Percentiles rank a stretch among this genome's conserved stretches.
Evolutionary conservation across 148 eudicot species (phyloP).

Genomic region (Nyssa sinensis): DNA sequence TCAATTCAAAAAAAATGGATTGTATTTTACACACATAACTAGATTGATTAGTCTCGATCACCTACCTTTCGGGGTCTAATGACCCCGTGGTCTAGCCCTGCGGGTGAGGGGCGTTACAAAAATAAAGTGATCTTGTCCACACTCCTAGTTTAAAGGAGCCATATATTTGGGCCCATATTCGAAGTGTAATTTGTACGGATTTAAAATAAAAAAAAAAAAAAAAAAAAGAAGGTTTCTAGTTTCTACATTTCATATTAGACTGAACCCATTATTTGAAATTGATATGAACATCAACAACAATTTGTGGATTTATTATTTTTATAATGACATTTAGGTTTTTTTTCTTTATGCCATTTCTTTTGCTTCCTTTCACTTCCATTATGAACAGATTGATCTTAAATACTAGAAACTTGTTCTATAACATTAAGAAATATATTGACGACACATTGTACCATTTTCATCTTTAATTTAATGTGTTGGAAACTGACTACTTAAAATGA

Average conservation of each 20-base stretch:
- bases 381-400: background rate
- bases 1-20: no score
- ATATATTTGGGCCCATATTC: no score
- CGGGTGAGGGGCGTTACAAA: no score
- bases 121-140: background rate
- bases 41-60: no score
- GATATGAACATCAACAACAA: background rate
- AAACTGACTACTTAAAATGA: background rate
- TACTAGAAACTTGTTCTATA: background rate
- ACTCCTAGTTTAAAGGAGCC: no score
- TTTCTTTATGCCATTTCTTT: background rate
- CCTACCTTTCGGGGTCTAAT: no score
- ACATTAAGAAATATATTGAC: background rate
- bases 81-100: no score
- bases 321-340: no score
- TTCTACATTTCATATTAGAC: background rate
- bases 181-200: no score
- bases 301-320: background rate
- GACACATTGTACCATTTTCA: background rate
- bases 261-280: background rate
- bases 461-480: background rate
- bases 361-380: background rate
- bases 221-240: no score
- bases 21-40: no score
- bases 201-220: no score